Evolutionary conservation across 1,139 yeast species (phyloP), one percentile per base, ranked within the genome.

Genomic region (Saccharomyces pastorianus): DNA sequence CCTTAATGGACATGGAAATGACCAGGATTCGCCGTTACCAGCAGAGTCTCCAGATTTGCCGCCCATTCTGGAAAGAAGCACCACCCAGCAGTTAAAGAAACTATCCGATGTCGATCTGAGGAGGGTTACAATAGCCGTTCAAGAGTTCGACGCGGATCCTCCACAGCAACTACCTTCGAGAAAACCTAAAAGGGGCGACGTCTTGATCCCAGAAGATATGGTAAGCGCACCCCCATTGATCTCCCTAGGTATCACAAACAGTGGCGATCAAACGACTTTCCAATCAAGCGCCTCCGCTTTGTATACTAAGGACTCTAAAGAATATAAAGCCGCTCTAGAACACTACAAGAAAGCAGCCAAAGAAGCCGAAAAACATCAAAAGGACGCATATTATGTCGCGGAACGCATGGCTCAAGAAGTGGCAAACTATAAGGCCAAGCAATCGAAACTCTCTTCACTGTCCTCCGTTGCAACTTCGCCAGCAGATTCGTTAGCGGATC

Each of bases 121-220:
- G 60, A 71, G 95, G 55, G 97, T 91, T 3, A 77, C 82, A 2
- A 91, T 91, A 69, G 87, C 95, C 1, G 74, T 86, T 13, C 85
- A 86, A 58, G 79, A 83, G 56, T 76, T 89, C 51, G 72, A 76
- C 0, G 77, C 75, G 58, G 97, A 91, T 68, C 98, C 98, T 1
- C 97, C 96, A 44, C 98, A 91, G 66, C 97, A 90, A 68, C 87
- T 91, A 57, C 98, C 98, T 0, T 86, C 96, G 0, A 75, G 96
- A 61, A 79, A 84, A 56, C 97, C 97, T 2, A 79, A 80, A 59
- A 79, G 79, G 60, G 97, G 97, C 2, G 85, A 88, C 64, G 91
- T 90, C 7, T 67, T 85, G 41, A 81, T 89, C 9, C 89, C 91
- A 0, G 88, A 84, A 50, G 93, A 86, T 64, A 64, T 71, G 63